phyloP scores from a whole-genome alignment of 495 filamentous ascomycete genomes.

The Peziza echinospora region DNA sequence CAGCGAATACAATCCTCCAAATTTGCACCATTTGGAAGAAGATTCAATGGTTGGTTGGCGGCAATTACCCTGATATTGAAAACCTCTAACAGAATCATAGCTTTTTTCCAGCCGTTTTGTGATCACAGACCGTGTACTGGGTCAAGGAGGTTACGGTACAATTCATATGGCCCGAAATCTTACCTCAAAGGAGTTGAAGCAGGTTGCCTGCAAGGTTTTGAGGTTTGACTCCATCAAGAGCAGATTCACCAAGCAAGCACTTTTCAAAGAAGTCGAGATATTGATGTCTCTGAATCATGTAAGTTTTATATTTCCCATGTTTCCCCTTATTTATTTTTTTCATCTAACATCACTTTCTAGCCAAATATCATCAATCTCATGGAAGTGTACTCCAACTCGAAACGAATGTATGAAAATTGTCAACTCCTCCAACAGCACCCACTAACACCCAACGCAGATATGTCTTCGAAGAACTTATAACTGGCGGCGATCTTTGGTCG shows the following conservation, averaged over 20 bases:
- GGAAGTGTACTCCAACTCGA: slow-evolving; percentile 22
- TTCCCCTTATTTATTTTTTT: background rate
- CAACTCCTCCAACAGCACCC: slow-evolving; percentile 3
- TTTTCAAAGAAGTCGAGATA: slow-evolving; percentile 19
- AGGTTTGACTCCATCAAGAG: slow-evolving; percentile 9
- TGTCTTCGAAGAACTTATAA: slow-evolving; percentile 34
- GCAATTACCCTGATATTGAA: background rate
- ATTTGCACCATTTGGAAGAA: slow-evolving; percentile 4
- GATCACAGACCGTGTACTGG: slow-evolving; percentile 27
- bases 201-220: slow-evolving; percentile 35
- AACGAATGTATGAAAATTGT: slow-evolving; percentile 15
- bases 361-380: slow-evolving; percentile 28
- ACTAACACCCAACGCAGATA: slow-evolving; percentile 22
- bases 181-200: slow-evolving; percentile 19
- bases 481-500: slow-evolving; percentile 43
- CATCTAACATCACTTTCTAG: too few species aligned
- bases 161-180: slow-evolving; percentile 27
- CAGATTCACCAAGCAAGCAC: slow-evolving; percentile 4
- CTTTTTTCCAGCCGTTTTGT: slow-evolving; percentile 20
- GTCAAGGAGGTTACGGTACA: slow-evolving; percentile 27
- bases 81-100: slow-evolving; percentile 5
- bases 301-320: slow-evolving; percentile 1
- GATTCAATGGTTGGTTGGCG: slow-evolving; percentile 1
- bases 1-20: background rate
- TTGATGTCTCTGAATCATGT: slow-evolving; percentile 24